Percentiles rank a stretch among this genome's conserved stretches.
Evolutionary conservation across 2,329 filamentous ascomycete species (phyloP).

Genomic region (Penicillium sp.): DNA sequence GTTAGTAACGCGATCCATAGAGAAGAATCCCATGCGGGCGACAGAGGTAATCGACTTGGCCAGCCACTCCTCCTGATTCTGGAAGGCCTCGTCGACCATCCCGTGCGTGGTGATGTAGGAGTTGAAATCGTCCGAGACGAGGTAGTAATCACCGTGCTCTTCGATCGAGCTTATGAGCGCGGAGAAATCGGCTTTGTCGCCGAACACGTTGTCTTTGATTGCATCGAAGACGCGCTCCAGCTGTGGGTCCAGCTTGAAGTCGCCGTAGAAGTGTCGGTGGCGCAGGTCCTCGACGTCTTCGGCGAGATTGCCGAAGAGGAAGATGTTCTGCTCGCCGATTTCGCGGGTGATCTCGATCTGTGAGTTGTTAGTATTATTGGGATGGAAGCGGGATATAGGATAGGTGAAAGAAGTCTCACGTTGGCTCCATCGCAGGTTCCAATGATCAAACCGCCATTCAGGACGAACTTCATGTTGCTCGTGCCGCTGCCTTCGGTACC

Average conservation of each 20-base stretch:
- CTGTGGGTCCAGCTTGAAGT: conserved; percentile 72
- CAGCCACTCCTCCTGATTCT: conserved; percentile 88
- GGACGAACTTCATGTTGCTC: conserved; percentile 99
- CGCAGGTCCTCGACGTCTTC: conserved; percentile 97
- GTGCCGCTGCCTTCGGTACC: conserved; percentile 87
- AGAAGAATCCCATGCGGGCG: conserved; percentile 95
- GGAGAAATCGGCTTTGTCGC: conserved; percentile 73
- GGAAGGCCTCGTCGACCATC: conserved; percentile 88
- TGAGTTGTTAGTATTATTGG: conserved; percentile 5
- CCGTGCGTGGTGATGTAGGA: conserved; percentile 89
- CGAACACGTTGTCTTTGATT: conserved; percentile 79
- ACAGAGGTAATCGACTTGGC: conserved; percentile 87
- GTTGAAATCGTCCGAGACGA: conserved; percentile 96
- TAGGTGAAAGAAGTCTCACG: conserved; percentile 55
- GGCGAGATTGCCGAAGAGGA: conserved; percentile 93
- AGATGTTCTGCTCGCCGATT: conserved; percentile 95
- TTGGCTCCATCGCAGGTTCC: conserved; percentile 98
- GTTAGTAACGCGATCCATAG: conserved; percentile 89
- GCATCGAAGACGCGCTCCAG: conserved; percentile 78
- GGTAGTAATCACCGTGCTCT: conserved; percentile 94
- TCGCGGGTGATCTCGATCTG: conserved; percentile 97
- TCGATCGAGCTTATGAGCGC: conserved; percentile 80
- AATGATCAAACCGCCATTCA: conserved; percentile 96
- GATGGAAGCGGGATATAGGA: background rate
- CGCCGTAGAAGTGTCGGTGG: conserved; percentile 80